Percentiles rank a stretch among this genome's conserved stretches.
phyloP scores from a whole-genome alignment of 495 filamentous ascomycete species.

The Astrocystis sublimbata region DNA sequence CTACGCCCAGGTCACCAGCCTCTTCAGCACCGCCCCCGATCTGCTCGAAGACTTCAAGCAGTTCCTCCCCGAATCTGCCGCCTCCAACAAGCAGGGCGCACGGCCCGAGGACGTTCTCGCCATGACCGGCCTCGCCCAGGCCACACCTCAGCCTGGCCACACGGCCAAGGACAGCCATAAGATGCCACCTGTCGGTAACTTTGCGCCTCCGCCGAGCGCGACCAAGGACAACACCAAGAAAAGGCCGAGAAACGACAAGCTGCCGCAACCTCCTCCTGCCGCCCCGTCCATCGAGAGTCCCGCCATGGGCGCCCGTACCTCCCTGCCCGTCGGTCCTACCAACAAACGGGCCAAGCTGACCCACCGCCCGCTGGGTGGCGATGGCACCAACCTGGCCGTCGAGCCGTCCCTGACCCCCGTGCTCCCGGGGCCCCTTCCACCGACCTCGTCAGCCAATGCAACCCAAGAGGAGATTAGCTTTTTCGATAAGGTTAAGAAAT shows the following conservation, averaged over 20 bases:
- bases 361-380: slow-evolving; percentile 62
- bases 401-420: slow-evolving; percentile 85
- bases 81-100: slow-evolving; percentile 74
- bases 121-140: slow-evolving; percentile 45
- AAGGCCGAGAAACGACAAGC: slow-evolving; percentile 49
- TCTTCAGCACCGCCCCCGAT: slow-evolving; percentile 94
- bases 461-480: slow-evolving; percentile 80
- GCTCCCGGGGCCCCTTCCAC: slow-evolving; percentile 80
- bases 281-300: slow-evolving; percentile 37
- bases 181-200: slow-evolving; percentile 93
- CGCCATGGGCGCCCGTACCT: slow-evolving; percentile 35
- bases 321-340: slow-evolving; percentile 31
- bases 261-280: slow-evolving; percentile 27
- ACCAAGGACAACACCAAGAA: slow-evolving; percentile 83
- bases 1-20: slow-evolving; percentile 91
- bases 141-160: slow-evolving; percentile 48
- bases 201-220: slow-evolving; percentile 77
- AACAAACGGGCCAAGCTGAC: slow-evolving; percentile 64
- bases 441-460: slow-evolving; percentile 63
- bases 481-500: slow-evolving; percentile 97
- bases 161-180: slow-evolving; percentile 56
- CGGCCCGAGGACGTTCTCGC: slow-evolving; percentile 68
- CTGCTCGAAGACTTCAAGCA: slow-evolving; percentile 98
- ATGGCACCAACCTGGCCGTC: slow-evolving; percentile 69
- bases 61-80: slow-evolving; percentile 95